phyloP scores from a whole-genome alignment of 2,329 filamentous ascomycete species.

The Fusarium sp. region DNA sequence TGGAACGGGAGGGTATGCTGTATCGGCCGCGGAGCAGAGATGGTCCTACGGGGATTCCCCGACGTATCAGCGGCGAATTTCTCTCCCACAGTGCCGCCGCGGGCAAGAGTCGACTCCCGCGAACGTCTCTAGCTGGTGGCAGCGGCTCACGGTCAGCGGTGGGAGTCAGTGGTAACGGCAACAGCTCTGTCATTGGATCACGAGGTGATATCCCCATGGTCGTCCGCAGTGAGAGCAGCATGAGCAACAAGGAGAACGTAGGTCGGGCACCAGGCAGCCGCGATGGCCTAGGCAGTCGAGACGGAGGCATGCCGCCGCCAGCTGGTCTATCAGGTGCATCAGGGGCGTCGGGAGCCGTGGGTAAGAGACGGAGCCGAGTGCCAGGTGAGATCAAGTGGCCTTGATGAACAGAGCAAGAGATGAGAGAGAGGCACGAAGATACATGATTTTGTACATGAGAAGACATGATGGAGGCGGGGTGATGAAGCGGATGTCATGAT shows the following conservation, averaged over 20 bases:
- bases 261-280: constrained; percentile 40
- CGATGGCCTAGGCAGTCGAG: constrained; percentile 38
- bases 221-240: constrained; percentile 51
- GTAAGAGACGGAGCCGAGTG: constrained; percentile 43
- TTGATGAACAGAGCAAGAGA: constrained; percentile 21
- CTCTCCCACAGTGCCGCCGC: constrained; percentile 38
- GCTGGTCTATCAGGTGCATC: constrained; percentile 32
- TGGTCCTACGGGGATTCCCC: constrained; percentile 53
- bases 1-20: constrained; percentile 53
- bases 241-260: constrained; percentile 53
- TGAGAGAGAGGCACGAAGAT: constrained; percentile 12
- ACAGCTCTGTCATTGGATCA: constrained; percentile 27
- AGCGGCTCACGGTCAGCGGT: constrained; percentile 34
- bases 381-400: constrained; percentile 43
- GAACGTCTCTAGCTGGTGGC: constrained; percentile 48
- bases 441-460: constrained; percentile 6
- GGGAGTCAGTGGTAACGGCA: constrained; percentile 29
- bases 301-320: constrained; percentile 28
- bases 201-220: constrained; percentile 45
- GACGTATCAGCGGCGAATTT: constrained; percentile 54
- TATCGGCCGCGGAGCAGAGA: constrained; percentile 55
- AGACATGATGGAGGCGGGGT: constrained; percentile 10
- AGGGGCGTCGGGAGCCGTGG: constrained; percentile 22
- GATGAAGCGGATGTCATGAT: constrained; percentile 15
- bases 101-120: constrained; percentile 52